Evolutionary conservation across 352 stramenopile species (phyloP).

Genomic region (Globisporangium cederbergense): DNA sequence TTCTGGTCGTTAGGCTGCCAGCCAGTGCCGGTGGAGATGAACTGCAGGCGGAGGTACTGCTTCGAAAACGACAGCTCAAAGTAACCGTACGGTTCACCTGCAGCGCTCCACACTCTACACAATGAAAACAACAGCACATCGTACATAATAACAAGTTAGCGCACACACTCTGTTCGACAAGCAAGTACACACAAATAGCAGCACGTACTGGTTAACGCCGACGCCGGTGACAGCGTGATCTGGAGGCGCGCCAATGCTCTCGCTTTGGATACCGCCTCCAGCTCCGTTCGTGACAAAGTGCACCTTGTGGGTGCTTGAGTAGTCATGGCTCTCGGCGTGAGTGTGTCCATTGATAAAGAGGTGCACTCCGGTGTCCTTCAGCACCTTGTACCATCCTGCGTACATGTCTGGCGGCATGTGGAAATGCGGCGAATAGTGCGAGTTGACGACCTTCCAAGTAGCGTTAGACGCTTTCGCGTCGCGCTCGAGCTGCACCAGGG

Average conservation of each 20-base stretch:
- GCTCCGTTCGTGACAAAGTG: constrained; percentile 72
- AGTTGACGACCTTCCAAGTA: constrained; percentile 69
- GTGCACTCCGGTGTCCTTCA: constrained; percentile 42
- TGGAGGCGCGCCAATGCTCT: constrained; percentile 53
- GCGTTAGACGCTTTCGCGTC: constrained; percentile 51
- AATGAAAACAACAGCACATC: background rate
- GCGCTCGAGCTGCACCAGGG: constrained; percentile 37
- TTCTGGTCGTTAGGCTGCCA: constrained; percentile 16
- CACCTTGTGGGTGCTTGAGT: constrained; percentile 48
- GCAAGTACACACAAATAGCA: background rate
- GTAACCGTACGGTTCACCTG: constrained; percentile 54
- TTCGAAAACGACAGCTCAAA: constrained; percentile 63
- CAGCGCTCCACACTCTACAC: constrained; percentile 38
- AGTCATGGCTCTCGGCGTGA: constrained; percentile 65
- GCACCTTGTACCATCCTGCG: constrained; percentile 46
- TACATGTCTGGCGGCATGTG: constrained; percentile 64
- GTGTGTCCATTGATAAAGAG: constrained; percentile 72
- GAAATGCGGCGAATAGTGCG: constrained; percentile 66
- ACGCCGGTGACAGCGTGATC: constrained; percentile 29
- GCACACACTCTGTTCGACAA: background rate
- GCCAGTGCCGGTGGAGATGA: constrained; percentile 27
- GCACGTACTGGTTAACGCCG: constrained; percentile 15
- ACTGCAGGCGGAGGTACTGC: constrained; percentile 48
- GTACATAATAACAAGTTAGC: background rate
- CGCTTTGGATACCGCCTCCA: constrained; percentile 66